phyloP scores from a whole-genome alignment of 1,139 yeast species.

The Saccharomyces hybrid region DNA sequence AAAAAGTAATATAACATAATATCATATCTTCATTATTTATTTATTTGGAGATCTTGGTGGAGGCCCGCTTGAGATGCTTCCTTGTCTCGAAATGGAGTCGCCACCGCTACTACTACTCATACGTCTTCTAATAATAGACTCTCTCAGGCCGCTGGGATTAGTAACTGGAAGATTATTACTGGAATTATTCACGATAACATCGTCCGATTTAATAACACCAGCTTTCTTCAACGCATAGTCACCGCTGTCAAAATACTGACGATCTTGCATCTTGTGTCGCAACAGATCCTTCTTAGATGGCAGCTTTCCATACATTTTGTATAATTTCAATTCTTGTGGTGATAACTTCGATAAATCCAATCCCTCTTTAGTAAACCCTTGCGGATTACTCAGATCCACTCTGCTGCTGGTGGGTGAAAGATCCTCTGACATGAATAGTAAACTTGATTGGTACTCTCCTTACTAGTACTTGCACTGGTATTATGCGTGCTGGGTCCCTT shows the following conservation, averaged over 20 bases:
- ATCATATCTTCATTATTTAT: slow-evolving; percentile 7
- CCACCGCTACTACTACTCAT: slow-evolving; percentile 31
- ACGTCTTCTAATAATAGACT: slow-evolving; percentile 28
- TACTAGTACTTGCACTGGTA: too few species aligned
- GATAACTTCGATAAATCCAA: slow-evolving; percentile 51
- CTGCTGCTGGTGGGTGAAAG: slow-evolving; percentile 27
- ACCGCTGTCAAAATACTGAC: slow-evolving; percentile 93
- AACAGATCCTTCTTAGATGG: slow-evolving; percentile 82
- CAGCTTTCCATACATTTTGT: slow-evolving; percentile 77
- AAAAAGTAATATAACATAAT: neutral
- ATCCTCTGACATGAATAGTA: slow-evolving; percentile 11
- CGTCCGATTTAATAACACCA: slow-evolving; percentile 26
- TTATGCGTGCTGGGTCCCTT: too few species aligned
- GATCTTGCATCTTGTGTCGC: slow-evolving; percentile 71
- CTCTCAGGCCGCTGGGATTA: slow-evolving; percentile 30
- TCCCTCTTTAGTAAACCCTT: slow-evolving; percentile 12
- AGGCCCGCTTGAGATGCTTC: slow-evolving; percentile 32
- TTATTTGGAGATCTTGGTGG: slow-evolving; percentile 31
- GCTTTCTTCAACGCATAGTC: slow-evolving; percentile 90
- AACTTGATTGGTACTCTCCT: neutral
- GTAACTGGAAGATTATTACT: slow-evolving; percentile 30
- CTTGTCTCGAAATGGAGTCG: slow-evolving; percentile 26
- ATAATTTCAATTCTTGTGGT: slow-evolving; percentile 62
- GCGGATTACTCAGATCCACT: slow-evolving; percentile 15
- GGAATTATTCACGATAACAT: slow-evolving; percentile 14